Conservation (phyloP, 768 basidiomycete genomes). For the Tricholoma matsutake region DNA sequence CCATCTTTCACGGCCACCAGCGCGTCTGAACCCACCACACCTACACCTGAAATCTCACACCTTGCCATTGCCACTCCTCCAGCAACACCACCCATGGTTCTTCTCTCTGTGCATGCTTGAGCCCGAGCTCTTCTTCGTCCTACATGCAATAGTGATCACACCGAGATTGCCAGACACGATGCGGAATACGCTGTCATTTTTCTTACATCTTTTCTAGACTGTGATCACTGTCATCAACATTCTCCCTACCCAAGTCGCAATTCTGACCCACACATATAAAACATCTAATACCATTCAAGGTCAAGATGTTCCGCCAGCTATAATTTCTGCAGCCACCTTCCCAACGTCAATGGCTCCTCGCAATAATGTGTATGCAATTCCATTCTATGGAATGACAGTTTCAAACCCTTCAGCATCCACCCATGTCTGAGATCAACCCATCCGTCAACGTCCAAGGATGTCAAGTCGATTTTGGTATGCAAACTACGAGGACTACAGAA, state of each 20-base stretch:
- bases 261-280: conserved; percentile 43
- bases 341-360: conserved; percentile 37
- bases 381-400: conserved; percentile 52
- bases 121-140: conserved; percentile 70
- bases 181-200: conserved; percentile 65
- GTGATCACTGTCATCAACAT: too few species aligned
- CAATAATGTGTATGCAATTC: conserved; percentile 35
- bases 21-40: conserved; percentile 48
- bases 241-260: too few species aligned
- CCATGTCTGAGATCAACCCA: conserved; percentile 56
- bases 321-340: conserved; percentile 49
- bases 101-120: conserved; percentile 52
- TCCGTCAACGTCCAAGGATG: conserved; percentile 61
- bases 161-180: conserved; percentile 65
- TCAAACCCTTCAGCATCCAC: conserved; percentile 45
- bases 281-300: conserved; percentile 30
- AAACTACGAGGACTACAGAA: too few species aligned
- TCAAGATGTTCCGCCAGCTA: conserved; percentile 45
- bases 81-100: conserved; percentile 50
- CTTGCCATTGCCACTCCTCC: conserved; percentile 58
- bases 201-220: conserved; percentile 49
- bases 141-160: conserved; percentile 53
- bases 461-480: too few species aligned
- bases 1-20: too few species aligned
- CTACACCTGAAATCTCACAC: conserved; percentile 39